Evolutionary conservation across 108 stramenopile species (phyloP).

Genomic region (Cyclotella baltica): DNA sequence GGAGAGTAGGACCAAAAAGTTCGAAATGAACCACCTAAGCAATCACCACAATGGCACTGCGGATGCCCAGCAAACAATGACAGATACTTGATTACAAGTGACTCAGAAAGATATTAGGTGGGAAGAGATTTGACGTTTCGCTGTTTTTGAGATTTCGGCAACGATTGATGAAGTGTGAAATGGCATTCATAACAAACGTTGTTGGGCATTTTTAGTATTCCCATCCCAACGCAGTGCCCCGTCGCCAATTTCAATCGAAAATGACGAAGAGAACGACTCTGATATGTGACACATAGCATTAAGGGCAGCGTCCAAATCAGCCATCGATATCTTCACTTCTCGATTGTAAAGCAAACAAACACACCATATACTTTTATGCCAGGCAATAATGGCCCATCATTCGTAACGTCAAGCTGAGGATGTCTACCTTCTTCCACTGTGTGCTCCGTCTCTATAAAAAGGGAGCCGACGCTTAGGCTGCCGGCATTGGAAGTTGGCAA

Average conservation of each 20-base stretch:
- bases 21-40: constrained; percentile 7
- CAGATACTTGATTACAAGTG: constrained; percentile 4
- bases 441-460: neutral
- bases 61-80: neutral
- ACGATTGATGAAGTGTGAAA: neutral
- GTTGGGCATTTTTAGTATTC: neutral
- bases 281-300: neutral
- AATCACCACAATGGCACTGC: neutral
- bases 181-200: neutral
- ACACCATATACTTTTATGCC: neutral
- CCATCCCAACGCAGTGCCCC: neutral
- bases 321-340: neutral
- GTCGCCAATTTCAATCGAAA: too few species aligned
- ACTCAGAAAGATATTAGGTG: neutral
- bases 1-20: constrained; percentile 13
- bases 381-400: neutral
- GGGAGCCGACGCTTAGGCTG: neutral
- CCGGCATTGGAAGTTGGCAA: constrained; percentile 16
- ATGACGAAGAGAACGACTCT: too few species aligned
- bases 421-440: neutral
- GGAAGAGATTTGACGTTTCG: neutral
- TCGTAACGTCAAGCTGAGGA: neutral
- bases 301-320: too few species aligned
- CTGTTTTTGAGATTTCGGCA: neutral
- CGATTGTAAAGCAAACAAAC: neutral